A percentile compares a stretch with the other conserved stretches of the same genome.
Conservation (phyloP, 352 stramenopile genomes). For the Blastocystis sp. region DNA sequence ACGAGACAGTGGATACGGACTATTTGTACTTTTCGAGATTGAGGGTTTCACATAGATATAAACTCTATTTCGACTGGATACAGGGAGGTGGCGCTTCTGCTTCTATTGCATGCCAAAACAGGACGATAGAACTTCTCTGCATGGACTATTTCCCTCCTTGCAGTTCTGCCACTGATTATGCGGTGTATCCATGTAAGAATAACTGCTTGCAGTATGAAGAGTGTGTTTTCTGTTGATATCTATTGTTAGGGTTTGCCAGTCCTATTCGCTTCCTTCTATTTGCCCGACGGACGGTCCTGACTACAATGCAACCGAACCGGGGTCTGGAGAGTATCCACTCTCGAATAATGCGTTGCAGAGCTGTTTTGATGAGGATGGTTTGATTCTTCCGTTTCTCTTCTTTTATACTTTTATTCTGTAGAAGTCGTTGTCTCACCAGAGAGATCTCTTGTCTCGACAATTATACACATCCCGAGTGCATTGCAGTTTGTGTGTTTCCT, state of each 20-base stretch:
- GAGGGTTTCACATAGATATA: not conserved
- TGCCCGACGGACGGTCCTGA: slow-evolving; percentile 45
- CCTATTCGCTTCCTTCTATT: not conserved
- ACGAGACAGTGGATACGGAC: slow-evolving; percentile 5
- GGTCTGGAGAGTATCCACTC: not conserved
- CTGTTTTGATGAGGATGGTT: slow-evolving; percentile 19
- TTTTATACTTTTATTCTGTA: not conserved
- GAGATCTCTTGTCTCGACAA: not conserved
- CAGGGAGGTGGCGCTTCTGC: not conserved
- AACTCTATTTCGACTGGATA: slow-evolving; percentile 5
- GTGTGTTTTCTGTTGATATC: not conserved
- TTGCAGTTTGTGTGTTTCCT: not conserved
- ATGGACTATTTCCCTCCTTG: slow-evolving; percentile 39
- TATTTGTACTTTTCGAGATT: not conserved
- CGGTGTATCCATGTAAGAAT: slow-evolving; percentile 31
- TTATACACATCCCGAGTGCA: not conserved
- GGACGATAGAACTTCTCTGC: slow-evolving; percentile 17
- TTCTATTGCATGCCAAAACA: not conserved
- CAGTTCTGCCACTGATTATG: not conserved
- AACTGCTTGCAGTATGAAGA: slow-evolving; percentile 27
- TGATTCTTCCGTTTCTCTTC: not conserved
- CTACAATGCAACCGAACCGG: not conserved
- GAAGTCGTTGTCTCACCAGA: not conserved
- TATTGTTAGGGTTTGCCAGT: not conserved
- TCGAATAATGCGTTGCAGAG: slow-evolving; percentile 49